Base-by-base conservation (phyloP, 805 yeast genomes). In the Kodamaea lidongshanica region DNA sequence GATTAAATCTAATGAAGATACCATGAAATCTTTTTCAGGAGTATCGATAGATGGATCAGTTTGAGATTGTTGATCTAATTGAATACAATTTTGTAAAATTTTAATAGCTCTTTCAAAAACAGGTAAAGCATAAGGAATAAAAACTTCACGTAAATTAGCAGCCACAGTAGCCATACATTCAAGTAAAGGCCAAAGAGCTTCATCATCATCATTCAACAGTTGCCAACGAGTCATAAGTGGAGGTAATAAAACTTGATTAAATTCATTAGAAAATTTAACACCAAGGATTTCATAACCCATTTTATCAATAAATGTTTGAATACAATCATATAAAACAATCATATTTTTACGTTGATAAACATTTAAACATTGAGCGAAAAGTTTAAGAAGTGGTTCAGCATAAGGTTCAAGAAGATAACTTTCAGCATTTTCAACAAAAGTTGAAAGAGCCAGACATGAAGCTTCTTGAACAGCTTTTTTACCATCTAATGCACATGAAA, bases 381-480 rank as follows among this genome's bases (percentile, higher is more conserved):
- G 87, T 25, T 67, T 67, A 39, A 89, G 61, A 35, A 92, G 63
- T 6, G 79, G 80, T 27, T 69, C 82, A 28, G 77, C 59, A 38
- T 80, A 74, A 12, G 79, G 78, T 15, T 67, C 70, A 28, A 88
- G 65, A 23, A 80, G 50, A 24, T 65, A 68, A 2, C 75, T 56
- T 32, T 83, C 86, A 13, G 92, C 70, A 35, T 69, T 73, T 46
- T 88, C 96, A 23, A 88, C 77, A 39, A 88, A 82, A 33, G 77
- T 78, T 1, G 95, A 80, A 25, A 89, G 70, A 7, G 96, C 83
- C 20, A 87, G 74, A 44, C 95, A 85, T 1, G 95, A 96, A 34
- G 95, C 81, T 47, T 87, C 89, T 58, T 92, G 98, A n/a, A 89
- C 98, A 34, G 81, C 82, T 51, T 88, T 87, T 61, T 85, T 86